Percentiles rank a stretch among this genome's conserved stretches.
These are phyloP conservation scores for Mycena rosella DNA, from an alignment of 768 basidiomycete species.

Conservation along the genomic window DNA sequence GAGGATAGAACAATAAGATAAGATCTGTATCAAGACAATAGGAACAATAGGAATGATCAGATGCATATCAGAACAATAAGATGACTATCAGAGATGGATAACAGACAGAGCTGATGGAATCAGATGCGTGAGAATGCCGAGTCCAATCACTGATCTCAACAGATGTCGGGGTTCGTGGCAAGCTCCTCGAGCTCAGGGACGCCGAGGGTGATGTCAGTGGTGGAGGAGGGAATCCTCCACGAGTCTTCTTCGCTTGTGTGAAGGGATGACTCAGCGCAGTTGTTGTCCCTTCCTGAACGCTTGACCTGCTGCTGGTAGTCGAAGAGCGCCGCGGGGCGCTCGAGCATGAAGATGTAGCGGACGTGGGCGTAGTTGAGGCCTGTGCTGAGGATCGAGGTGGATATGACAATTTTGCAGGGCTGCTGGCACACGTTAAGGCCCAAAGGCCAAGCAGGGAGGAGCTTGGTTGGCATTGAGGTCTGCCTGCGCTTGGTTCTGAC, in stretches of 20 bases:
- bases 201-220: neutral
- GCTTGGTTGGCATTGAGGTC: neutral
- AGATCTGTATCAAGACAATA: no score
- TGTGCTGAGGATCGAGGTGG: slow-evolving; percentile 15
- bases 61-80: no score
- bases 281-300: slow-evolving; percentile 3
- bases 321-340: no score
- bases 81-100: no score
- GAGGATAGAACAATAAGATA: no score
- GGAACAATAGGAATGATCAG: no score
- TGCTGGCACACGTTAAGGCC: neutral
- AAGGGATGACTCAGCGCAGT: neutral
- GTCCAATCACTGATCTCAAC: no score
- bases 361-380: slow-evolving; percentile 13
- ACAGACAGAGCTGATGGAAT: no score
- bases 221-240: neutral
- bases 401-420: neutral
- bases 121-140: no score
- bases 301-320: slow-evolving; percentile 10
- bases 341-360: no score
- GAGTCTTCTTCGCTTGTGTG: neutral
- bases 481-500: neutral
- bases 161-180: neutral
- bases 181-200: neutral
- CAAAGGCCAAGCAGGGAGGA: neutral